Evolutionary conservation across 2,329 filamentous ascomycete genomes (phyloP), one percentile per base, ranked within the genome.

Genomic region (Talaromyces sp.): DNA sequence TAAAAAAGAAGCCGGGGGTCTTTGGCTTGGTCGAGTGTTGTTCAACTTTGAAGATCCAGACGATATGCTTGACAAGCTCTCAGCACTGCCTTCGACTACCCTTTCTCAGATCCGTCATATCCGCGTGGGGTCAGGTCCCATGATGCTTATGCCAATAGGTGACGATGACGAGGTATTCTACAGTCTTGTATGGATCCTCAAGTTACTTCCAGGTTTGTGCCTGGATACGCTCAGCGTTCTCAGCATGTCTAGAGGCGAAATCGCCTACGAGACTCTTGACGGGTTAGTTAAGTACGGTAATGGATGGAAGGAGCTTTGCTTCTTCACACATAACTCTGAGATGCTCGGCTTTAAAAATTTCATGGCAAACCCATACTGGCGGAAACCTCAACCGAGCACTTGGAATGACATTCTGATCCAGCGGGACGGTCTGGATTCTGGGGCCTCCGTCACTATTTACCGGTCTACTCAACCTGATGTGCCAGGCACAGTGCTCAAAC

Each of bases 251-350:
- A 19, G 15, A 3, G 50, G 50, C 19, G 50, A 51, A 55, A 21
- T 51, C 43, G 40, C 52, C 39, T 64, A 64, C 56, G 45, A 56
- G 45, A 63, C 58, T 39, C 46, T 65, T 43, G 57, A 41, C 21
- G 59, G 57, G 31, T 58, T 64, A 35, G 43, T 64, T 37, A 25
- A 58, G 40, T 36, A 62, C 48, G 62, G 63, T 21, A 60, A 59
- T 53, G 60, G 60, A 45, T 65, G 64, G 63, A 60, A 56, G 56
- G 57, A 62, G 45, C 55, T 64, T 28, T 56, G 57, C 25, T 64
- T 56, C 55, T 60, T 62, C 56, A 56, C 56, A 52, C 53, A 43
- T 40, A 48, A 63, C 45, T 63, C 61, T n/a, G 48, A 51, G 33
- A 56, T 60, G 39, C 54, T 63, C 17, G 52, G 57, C 31, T 61